Conservation (phyloP, 2,329 filamentous ascomycete genomes). For the Aspergillus fumigatiaffinis region DNA sequence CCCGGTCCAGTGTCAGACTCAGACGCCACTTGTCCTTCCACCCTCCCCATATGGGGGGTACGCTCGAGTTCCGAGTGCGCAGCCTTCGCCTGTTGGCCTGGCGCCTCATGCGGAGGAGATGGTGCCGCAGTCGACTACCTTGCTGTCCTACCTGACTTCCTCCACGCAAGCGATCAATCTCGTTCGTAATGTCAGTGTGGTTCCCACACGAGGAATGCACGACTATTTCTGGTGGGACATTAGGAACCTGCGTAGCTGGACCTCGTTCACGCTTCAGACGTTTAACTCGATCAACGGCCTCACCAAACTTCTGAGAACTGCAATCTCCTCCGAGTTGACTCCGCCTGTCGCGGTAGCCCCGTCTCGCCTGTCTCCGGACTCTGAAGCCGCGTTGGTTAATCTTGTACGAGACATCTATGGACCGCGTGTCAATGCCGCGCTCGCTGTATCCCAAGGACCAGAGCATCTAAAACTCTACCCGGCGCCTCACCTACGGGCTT, state of each 20-base stretch:
- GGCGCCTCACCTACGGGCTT: slow-evolving; percentile 34
- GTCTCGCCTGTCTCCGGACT: slow-evolving; percentile 68
- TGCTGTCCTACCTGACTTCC: slow-evolving; percentile 72
- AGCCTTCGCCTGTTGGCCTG: slow-evolving; percentile 22
- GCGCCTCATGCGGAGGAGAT: slow-evolving; percentile 23
- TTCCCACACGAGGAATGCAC: slow-evolving; percentile 61
- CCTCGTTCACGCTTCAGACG: slow-evolving; percentile 67
- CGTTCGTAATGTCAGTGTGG: slow-evolving; percentile 71
- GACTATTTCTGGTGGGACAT: slow-evolving; percentile 97
- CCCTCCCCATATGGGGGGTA: slow-evolving; percentile 26
- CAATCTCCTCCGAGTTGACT: slow-evolving; percentile 49
- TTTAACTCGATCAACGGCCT: slow-evolving; percentile 72
- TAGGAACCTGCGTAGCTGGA: slow-evolving; percentile 80
- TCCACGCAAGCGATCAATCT: slow-evolving; percentile 79
- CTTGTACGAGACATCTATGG: slow-evolving; percentile 77
- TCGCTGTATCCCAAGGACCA: slow-evolving; percentile 68
- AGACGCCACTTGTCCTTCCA: slow-evolving; percentile 27
- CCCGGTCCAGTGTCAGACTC: slow-evolving; percentile 39
- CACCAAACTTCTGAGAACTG: slow-evolving; percentile 66
- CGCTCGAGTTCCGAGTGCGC: slow-evolving; percentile 20
- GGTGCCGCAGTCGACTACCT: slow-evolving; percentile 55
- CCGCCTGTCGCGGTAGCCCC: slow-evolving; percentile 28
- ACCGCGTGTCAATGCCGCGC: slow-evolving; percentile 79
- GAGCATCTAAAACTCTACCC: slow-evolving; percentile 52
- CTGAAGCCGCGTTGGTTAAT: slow-evolving; percentile 68